Conservation (phyloP, 345 rosid genomes). For the Heritiera fomes region DNA sequence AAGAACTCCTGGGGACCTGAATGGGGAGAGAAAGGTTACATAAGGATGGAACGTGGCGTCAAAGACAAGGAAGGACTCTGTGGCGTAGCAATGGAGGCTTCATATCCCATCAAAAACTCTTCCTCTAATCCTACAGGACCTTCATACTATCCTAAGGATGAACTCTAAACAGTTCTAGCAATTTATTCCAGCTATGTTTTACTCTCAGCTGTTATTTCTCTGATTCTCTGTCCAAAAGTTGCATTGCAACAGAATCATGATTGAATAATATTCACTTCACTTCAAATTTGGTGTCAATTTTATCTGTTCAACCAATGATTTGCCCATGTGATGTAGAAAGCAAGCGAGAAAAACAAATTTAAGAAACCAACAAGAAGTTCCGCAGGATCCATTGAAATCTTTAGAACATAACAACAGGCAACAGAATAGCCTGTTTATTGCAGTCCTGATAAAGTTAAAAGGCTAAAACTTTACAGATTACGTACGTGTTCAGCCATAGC, state of each 20-base stretch:
- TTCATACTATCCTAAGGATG: slow-evolving; percentile 47
- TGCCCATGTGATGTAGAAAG: no score
- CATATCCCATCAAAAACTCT: slow-evolving; percentile 65
- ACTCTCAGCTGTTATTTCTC: slow-evolving; percentile 3
- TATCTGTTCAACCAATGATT: no score
- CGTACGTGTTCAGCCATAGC: slow-evolving; percentile 67
- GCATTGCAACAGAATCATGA: background rate
- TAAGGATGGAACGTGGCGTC: slow-evolving; percentile 60
- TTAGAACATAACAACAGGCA: background rate
- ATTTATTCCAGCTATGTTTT: slow-evolving; percentile 3
- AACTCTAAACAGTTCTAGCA: slow-evolving; percentile 43
- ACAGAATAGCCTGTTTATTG: background rate
- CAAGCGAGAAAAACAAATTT: no score
- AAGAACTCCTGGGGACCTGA: slow-evolving; percentile 75
- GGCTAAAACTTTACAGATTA: background rate
- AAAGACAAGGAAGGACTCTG: slow-evolving; percentile 47
- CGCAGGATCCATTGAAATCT: background rate
- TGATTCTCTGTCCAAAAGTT: background rate
- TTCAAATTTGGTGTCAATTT: background rate
- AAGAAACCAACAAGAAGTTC: no score
- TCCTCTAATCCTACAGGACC: slow-evolving; percentile 42
- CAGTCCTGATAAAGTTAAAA: background rate
- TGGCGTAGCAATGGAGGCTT: slow-evolving; percentile 77
- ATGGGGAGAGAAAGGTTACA: slow-evolving; percentile 81
- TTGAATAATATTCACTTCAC: background rate